These are phyloP conservation scores for Pseudophaeomoniella oleicola DNA, from an alignment of 2,329 filamentous ascomycete species.

Conservation along the genomic window DNA sequence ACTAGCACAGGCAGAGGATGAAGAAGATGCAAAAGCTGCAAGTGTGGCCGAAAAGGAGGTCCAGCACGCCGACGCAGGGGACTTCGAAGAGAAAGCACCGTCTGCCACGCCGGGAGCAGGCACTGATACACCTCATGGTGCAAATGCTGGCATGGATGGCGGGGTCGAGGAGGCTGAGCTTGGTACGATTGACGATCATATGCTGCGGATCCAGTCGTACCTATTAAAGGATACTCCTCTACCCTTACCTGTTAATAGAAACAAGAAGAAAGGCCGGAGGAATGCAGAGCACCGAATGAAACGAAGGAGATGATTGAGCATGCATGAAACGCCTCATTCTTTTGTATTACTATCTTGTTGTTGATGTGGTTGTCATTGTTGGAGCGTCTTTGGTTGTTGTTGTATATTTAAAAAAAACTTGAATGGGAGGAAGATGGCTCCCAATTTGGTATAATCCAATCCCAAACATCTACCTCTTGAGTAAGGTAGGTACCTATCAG, in stretches of 20 bases:
- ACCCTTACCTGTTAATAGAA: slow-evolving; percentile 31
- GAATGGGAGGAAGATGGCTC: too few species aligned
- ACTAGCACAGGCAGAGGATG: slow-evolving; percentile 81
- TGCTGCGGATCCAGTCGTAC: slow-evolving; percentile 55
- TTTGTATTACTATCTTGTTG: too few species aligned
- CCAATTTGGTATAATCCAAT: too few species aligned
- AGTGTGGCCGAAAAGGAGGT: slow-evolving; percentile 80
- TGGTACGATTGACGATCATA: slow-evolving; percentile 57
- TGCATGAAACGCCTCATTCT: too few species aligned
- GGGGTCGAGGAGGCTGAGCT: slow-evolving; percentile 30
- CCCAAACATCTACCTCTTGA: too few species aligned
- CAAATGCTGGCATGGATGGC: slow-evolving; percentile 17
- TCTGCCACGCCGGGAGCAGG: slow-evolving; percentile 15
- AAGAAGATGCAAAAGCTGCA: slow-evolving; percentile 79
- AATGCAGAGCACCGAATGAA: slow-evolving; percentile 31
- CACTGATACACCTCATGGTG: slow-evolving; percentile 13
- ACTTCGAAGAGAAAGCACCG: slow-evolving; percentile 56
- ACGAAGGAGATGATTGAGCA: slow-evolving; percentile 12
- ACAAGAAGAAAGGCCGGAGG: slow-evolving; percentile 31
- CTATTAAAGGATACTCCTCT: slow-evolving; percentile 34
- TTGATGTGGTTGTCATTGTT: too few species aligned
- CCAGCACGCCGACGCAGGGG: slow-evolving; percentile 65
- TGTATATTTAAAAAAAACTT: too few species aligned
- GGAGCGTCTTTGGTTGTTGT: too few species aligned
- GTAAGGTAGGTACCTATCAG: too few species aligned